These are phyloP conservation scores for Eucalyptus urophylla DNA, from an alignment of 345 rosid species.

Conservation along the genomic window DNA sequence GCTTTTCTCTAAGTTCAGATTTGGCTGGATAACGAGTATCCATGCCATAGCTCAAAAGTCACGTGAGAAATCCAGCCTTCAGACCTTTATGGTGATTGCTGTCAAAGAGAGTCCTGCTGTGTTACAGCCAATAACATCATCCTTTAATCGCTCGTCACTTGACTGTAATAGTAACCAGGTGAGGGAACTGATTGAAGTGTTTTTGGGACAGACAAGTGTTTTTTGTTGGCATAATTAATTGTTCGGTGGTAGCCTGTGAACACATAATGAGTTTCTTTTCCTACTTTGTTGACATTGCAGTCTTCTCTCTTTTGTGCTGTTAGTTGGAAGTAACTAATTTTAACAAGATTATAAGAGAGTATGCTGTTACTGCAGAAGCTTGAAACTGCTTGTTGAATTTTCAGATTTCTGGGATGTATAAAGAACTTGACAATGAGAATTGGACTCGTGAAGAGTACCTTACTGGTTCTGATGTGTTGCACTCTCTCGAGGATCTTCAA, in stretches of 20 bases:
- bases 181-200: background rate
- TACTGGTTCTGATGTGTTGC: slow-evolving; percentile 46
- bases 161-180: slow-evolving; percentile 48
- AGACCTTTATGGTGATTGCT: slow-evolving; percentile 72
- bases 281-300: background rate
- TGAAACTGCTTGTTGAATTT: background rate
- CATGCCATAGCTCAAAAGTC: slow-evolving; percentile 45
- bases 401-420: slow-evolving; percentile 59
- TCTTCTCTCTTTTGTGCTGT: background rate
- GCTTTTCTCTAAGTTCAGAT: slow-evolving; percentile 73
- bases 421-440: slow-evolving; percentile 76
- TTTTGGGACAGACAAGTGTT: background rate
- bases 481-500: slow-evolving; percentile 70
- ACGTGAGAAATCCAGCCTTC: slow-evolving; percentile 32
- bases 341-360: background rate
- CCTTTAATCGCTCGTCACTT: slow-evolving; percentile 29
- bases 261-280: background rate
- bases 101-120: slow-evolving; percentile 39
- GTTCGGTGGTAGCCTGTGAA: background rate
- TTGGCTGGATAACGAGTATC: slow-evolving; percentile 73
- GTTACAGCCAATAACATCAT: slow-evolving; percentile 36
- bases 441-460: slow-evolving; percentile 48
- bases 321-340: background rate
- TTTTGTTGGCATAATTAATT: background rate
- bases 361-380: background rate